phyloP scores from a whole-genome alignment of 192 early-diverging fungal species.

The Globomyces pollinis-pini region DNA sequence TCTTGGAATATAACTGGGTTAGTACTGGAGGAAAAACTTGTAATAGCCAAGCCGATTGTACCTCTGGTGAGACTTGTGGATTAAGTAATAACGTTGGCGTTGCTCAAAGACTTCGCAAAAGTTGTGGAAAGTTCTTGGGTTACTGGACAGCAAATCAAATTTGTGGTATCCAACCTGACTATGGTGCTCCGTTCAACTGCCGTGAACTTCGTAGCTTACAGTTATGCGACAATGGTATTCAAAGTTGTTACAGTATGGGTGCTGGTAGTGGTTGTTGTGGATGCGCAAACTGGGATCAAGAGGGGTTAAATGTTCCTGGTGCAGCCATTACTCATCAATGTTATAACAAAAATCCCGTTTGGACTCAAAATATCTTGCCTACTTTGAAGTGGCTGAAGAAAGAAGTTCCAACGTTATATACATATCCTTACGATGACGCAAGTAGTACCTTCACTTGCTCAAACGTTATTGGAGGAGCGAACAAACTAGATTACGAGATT shows the following conservation, averaged over 20 bases:
- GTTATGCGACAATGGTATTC: neutral
- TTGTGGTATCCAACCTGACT: neutral
- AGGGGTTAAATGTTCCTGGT: neutral
- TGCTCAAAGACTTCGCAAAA: neutral
- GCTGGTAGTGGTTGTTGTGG: neutral
- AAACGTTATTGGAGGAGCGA: neutral
- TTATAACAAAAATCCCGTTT: neutral
- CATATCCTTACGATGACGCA: constrained; percentile 7
- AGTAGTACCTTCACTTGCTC: neutral
- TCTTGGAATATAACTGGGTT: neutral
- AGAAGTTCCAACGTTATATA: neutral
- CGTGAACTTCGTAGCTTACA: neutral
- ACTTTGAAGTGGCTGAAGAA: neutral
- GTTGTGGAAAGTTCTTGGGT: neutral
- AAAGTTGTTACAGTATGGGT: neutral
- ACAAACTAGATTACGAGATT: neutral
- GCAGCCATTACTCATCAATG: neutral
- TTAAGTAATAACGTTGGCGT: too few species aligned
- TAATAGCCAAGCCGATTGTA: neutral
- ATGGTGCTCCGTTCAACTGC: neutral
- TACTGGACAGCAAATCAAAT: neutral
- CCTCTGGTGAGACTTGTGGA: neutral
- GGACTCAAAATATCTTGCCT: neutral
- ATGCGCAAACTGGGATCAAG: constrained; percentile 2
- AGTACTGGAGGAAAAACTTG: neutral